These are phyloP conservation scores for Chaetoceros muelleri DNA, from an alignment of 108 stramenopile species.

Conservation along the genomic window DNA sequence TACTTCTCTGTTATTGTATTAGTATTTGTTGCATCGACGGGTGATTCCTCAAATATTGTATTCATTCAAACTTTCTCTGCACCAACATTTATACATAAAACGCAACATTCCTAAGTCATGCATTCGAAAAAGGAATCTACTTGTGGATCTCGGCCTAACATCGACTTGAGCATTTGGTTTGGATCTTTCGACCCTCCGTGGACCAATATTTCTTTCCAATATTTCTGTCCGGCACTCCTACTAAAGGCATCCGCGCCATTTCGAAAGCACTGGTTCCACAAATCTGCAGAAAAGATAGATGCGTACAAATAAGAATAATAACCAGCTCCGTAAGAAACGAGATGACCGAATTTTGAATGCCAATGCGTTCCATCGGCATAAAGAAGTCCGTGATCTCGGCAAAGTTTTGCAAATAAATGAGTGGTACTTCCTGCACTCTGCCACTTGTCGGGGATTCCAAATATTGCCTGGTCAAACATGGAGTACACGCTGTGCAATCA, in stretches of 20 bases:
- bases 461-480: conserved; percentile 70
- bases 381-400: conserved; percentile 42
- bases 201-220: conserved; percentile 74
- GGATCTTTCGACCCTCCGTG: conserved; percentile 78
- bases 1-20: too few species aligned
- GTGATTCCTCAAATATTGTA: too few species aligned
- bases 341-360: conserved; percentile 75
- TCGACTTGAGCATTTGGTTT: conserved; percentile 48
- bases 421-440: conserved; percentile 15
- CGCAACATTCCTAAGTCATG: too few species aligned
- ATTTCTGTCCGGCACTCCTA: conserved; percentile 29
- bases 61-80: too few species aligned
- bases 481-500: conserved; percentile 38
- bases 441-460: conserved; percentile 23
- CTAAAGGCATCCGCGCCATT: conserved; percentile 7
- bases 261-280: conserved; percentile 52
- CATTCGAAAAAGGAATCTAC: conserved; percentile 35
- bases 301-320: conserved; percentile 85
- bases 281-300: conserved; percentile 71
- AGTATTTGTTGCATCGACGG: too few species aligned
- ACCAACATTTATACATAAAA: too few species aligned
- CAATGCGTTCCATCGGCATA: conserved; percentile 70
- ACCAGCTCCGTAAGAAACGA: conserved; percentile 79
- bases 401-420: conserved; percentile 47
- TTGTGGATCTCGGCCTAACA: conserved; percentile 46